Evolutionary conservation across 345 rosid genomes (phyloP), one percentile per base, ranked within the genome.

Genomic region (Turnera subulata): DNA sequence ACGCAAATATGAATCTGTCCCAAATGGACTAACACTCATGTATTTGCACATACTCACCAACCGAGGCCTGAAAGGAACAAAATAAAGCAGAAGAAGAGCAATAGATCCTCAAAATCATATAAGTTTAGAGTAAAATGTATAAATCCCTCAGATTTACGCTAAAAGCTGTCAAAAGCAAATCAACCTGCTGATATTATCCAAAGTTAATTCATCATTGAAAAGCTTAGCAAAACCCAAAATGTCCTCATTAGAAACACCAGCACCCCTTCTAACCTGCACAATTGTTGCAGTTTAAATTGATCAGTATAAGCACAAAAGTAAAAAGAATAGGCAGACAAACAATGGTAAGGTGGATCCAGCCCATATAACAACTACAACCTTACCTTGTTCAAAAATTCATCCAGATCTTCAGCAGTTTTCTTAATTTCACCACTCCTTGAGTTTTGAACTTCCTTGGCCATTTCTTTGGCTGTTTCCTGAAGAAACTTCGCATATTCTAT

Each of bases 111-210:
- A n/a, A n/a, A n/a, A n/a, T n/a, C n/a, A n/a, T n/a, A n/a, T n/a
- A n/a, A n/a, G n/a, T n/a, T n/a, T n/a, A 48, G 17, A 43, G 26
- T 37, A 64, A 38, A 26, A 47, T 47, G 47, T 24, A 11, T 2
- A n/a, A n/a, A n/a, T n/a, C n/a, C n/a, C n/a, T n/a, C n/a, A n/a
- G n/a, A n/a, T n/a, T n/a, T n/a, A n/a, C n/a, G n/a, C n/a, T n/a
- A n/a, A n/a, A n/a, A n/a, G n/a, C n/a, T n/a, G n/a, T n/a, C n/a
- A n/a, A n/a, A n/a, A n/a, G n/a, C n/a, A n/a, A n/a, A n/a, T n/a
- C n/a, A 69, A 91, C 98, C 98, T 91, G 89, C 92, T 91, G 64
- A 91, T 81, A 69, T 91, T 91, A 70, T 91, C 98, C 77, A 91
- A 79, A 42, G 98, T 91, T 40, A 91, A 90, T 69, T 91, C 98